Conservation (phyloP, 169 alveolate species). For the Plasmodium malariae region DNA sequence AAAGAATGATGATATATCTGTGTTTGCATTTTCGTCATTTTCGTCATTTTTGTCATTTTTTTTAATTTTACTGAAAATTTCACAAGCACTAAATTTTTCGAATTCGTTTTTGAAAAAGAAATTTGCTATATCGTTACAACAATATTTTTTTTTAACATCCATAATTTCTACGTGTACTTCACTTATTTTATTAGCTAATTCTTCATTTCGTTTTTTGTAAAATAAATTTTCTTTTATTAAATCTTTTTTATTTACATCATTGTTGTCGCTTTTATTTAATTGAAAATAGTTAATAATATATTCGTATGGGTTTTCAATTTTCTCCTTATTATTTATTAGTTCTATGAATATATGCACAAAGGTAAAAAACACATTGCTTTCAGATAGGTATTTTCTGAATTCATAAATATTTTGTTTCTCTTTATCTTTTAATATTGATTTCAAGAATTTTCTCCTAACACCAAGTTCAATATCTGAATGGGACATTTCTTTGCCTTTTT, state of each 20-base stretch:
- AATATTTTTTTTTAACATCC: conserved; percentile 24
- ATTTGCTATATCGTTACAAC: conserved; percentile 12
- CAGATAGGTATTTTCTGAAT: conserved; percentile 42
- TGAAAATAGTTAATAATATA: conserved; percentile 45
- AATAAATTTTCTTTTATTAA: conserved; percentile 49
- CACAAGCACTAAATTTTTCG: conserved; percentile 6
- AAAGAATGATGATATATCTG: conserved; percentile 6
- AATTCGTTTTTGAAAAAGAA: conserved; percentile 32
- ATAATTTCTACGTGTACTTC: conserved; percentile 24
- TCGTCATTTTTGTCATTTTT: neutral
- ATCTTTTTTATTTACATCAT: neutral
- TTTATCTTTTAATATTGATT: conserved; percentile 32
- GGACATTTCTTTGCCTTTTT: neutral
- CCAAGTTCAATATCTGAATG: conserved; percentile 11
- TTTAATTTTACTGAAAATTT: neutral
- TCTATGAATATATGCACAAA: conserved; percentile 37
- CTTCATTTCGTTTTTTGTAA: conserved; percentile 43
- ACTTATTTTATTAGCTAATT: conserved; percentile 44
- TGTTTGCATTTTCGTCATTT: too few relatives aligned
- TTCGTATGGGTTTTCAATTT: conserved; percentile 39
- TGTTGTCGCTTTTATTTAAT: neutral
- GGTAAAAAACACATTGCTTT: conserved; percentile 25
- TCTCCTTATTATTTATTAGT: conserved; percentile 42
- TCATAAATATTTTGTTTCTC: conserved; percentile 28
- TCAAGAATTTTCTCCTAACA: conserved; percentile 5